Conservation (phyloP, 306 rosid genomes). For the Glycine soja region DNA sequence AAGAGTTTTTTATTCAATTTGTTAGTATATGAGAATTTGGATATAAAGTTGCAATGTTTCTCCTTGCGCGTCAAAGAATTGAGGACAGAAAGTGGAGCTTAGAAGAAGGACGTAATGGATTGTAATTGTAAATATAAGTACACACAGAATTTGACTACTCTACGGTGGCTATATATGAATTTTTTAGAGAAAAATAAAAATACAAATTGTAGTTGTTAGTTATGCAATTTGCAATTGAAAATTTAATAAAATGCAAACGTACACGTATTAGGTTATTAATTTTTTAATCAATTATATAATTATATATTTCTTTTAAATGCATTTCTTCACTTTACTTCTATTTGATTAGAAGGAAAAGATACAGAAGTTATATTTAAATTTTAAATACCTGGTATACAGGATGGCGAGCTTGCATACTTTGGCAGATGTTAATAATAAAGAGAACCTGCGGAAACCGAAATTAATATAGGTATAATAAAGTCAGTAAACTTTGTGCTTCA, state of each 20-base stretch:
- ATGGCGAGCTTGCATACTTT: slow-evolving; percentile 28
- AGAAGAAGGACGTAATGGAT: background rate
- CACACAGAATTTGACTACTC: background rate
- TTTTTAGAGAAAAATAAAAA: background rate
- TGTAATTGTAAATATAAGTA: background rate
- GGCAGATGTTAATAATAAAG: slow-evolving; percentile 69
- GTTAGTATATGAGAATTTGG: background rate
- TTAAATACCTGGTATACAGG: slow-evolving; percentile 52
- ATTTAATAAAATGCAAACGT: background rate
- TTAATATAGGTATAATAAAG: background rate
- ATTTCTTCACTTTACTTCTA: too few relatives aligned
- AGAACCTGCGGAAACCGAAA: slow-evolving; percentile 65
- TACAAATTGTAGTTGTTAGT: background rate
- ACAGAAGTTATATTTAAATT: background rate
- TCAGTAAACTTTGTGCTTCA: background rate
- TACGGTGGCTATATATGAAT: background rate
- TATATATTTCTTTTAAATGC: too few relatives aligned
- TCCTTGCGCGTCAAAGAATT: background rate
- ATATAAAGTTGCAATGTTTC: slow-evolving; percentile 2
- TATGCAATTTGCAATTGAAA: background rate
- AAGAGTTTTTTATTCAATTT: background rate
- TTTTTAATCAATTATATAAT: background rate
- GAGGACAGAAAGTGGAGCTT: background rate
- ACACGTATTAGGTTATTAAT: background rate
- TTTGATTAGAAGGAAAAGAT: background rate